Conservation (phyloP, 768 basidiomycete species). For the Sporobolomyces phaffii region DNA sequence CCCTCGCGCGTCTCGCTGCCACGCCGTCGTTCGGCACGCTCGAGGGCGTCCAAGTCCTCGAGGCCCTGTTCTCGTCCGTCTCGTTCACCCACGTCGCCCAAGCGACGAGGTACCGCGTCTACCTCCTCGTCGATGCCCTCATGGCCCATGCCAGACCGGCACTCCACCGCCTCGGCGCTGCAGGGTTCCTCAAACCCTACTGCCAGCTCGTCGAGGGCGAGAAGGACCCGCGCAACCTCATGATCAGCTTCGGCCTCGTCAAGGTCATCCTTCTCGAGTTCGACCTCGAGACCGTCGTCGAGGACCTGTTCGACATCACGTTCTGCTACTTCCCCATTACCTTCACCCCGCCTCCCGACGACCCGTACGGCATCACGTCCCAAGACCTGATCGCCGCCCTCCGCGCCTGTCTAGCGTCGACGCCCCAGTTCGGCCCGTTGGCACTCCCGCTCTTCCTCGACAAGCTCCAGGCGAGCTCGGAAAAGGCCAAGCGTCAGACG, state of each 20-base stretch:
- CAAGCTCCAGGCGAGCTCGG: conserved; percentile 76
- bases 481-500: conserved; percentile 80
- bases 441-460: conserved; percentile 86
- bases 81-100: conserved; percentile 50
- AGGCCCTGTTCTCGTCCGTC: conserved; percentile 37
- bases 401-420: conserved; percentile 66
- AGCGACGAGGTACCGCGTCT: conserved; percentile 71
- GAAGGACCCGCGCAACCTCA: conserved; percentile 91
- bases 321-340: conserved; percentile 99
- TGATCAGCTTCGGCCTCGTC: conserved; percentile 80
- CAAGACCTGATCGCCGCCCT: conserved; percentile 74
- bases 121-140: conserved; percentile 70
- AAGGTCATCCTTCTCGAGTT: conserved; percentile 84
- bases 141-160: conserved; percentile 56
- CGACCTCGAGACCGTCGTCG: conserved; percentile 64
- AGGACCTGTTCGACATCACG: conserved; percentile 85
- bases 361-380: conserved; percentile 83
- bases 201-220: conserved; percentile 81
- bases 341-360: conserved; percentile 85
- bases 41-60: conserved; percentile 59
- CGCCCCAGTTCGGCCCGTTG: conserved; percentile 71
- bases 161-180: conserved; percentile 26
- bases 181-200: conserved; percentile 65
- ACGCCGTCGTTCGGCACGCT: conserved; percentile 60
- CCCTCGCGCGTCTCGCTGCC: conserved; percentile 61